Conservation (phyloP, 306 rosid genomes). For the Herpetospermum pedunculosum region DNA sequence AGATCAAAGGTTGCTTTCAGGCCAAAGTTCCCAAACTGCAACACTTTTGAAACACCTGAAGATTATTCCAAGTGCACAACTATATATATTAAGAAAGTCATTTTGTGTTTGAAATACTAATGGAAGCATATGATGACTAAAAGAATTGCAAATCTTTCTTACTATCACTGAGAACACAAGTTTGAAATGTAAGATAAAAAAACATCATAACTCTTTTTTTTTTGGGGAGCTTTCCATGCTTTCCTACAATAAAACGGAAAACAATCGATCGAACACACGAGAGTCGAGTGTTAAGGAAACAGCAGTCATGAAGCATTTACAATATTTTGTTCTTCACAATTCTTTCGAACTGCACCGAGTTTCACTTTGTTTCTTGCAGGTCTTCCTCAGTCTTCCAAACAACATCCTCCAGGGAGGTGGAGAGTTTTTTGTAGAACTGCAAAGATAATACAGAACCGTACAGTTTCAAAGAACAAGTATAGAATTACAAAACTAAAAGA, state of each 20-base stretch:
- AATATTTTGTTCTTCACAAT: neutral
- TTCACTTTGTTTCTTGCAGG: constrained; percentile 37
- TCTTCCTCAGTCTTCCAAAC: constrained; percentile 97
- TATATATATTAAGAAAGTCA: neutral
- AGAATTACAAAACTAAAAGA: neutral
- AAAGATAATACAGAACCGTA: neutral
- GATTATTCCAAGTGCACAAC: neutral
- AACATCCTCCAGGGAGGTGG: constrained; percentile 68
- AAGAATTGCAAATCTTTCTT: neutral
- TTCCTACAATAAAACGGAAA: constrained; percentile 12
- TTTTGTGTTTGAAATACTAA: neutral
- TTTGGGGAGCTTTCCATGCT: constrained; percentile 8
- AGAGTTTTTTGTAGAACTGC: constrained; percentile 90
- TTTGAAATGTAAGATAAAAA: neutral
- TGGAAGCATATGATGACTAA: neutral
- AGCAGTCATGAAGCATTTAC: neutral
- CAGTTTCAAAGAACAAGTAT: neutral
- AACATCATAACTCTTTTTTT: neutral
- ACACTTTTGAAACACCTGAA: neutral
- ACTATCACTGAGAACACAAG: neutral
- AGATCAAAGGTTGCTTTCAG: neutral
- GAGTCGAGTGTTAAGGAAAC: neutral
- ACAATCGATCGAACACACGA: neutral
- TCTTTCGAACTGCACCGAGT: neutral
- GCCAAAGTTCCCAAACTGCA: neutral